Base-by-base conservation (phyloP, 2,329 filamentous ascomycete genomes). In the Davidsoniella eucalypti region DNA sequence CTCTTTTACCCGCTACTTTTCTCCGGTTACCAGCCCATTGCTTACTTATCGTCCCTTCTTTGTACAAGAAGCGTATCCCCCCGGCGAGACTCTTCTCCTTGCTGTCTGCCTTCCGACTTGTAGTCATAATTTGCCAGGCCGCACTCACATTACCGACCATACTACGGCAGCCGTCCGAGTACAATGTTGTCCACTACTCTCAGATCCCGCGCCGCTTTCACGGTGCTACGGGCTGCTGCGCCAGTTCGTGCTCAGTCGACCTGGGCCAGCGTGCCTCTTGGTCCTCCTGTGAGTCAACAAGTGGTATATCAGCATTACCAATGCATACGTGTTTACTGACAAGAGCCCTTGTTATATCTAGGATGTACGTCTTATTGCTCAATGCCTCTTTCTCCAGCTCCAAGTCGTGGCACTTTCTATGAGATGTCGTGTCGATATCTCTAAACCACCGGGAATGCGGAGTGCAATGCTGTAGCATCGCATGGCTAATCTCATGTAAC, bases 261-360 rank as follows among this genome's bases (percentile, higher is more conserved):
- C 58, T 96, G 90, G 88, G 78, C 85, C 63, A 83, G 84, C 61
- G 87, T 96, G 51, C 82, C 86, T 58, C 86, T 95, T 70, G 90
- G 90, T 56, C 90, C 90, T 76, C 88, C 90, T 64, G 87, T 92
- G 78, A 69, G 84, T 77, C 17, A 10, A 25, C 8, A 10, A 33
- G 29, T 9, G 1, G 8, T 9, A 33, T 33, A 33, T 12, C 29
- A 4, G 29, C 8, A 5, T 23, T 40, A 33, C 12, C 29, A 33
- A 33, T 5, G 10, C 10, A 33, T 26, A 14, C 6, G 17, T 33
- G 55, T 40, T 49, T 33, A 33, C 29, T 33, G 8, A 33, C 29
- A 33, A 33, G 8, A 12, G 10, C 26, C 10, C 10, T 10, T 29
- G 10, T 10, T 48, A 23, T 40, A 14, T 33, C 26, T 38, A 53